These are phyloP conservation scores for Fusarium sp. DNA, from an alignment of 2,329 filamentous ascomycete species.

Conservation along the genomic window DNA sequence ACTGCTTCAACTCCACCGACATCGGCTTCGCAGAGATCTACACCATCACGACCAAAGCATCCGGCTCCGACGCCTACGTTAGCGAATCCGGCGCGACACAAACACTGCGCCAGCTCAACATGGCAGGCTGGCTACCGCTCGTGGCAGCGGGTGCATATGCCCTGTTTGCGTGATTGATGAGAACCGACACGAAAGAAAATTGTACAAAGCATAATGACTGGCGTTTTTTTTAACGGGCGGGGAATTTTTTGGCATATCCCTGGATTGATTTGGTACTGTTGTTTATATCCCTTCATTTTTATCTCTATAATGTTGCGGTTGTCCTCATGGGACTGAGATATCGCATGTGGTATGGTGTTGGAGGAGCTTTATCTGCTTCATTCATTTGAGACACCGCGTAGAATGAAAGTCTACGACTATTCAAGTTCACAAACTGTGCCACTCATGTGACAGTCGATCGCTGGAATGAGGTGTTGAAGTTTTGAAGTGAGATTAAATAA, in stretches of 20 bases:
- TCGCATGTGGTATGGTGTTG: constrained; percentile 37
- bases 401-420: constrained; percentile 2
- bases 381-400: constrained; percentile 6
- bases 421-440: not conserved
- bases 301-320: not conserved
- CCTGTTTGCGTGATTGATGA: constrained; percentile 44
- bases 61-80: constrained; percentile 50
- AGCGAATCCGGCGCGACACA: constrained; percentile 44
- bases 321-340: constrained; percentile 6
- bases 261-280: constrained; percentile 13
- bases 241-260: constrained; percentile 25
- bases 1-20: constrained; percentile 88
- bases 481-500: not conserved
- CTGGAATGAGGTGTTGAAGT: not conserved
- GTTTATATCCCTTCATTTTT: not conserved
- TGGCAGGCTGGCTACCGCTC: constrained; percentile 57
- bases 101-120: constrained; percentile 34
- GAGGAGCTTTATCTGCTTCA: constrained; percentile 25
- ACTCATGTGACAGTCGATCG: not conserved
- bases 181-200: not conserved
- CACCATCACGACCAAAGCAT: constrained; percentile 65
- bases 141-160: constrained; percentile 53
- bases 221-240: constrained; percentile 39
- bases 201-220: constrained; percentile 41
- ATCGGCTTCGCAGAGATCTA: constrained; percentile 83